Base-by-base conservation (phyloP, 2,329 filamentous ascomycete species). In the Pseudopyricularia javanii region DNA sequence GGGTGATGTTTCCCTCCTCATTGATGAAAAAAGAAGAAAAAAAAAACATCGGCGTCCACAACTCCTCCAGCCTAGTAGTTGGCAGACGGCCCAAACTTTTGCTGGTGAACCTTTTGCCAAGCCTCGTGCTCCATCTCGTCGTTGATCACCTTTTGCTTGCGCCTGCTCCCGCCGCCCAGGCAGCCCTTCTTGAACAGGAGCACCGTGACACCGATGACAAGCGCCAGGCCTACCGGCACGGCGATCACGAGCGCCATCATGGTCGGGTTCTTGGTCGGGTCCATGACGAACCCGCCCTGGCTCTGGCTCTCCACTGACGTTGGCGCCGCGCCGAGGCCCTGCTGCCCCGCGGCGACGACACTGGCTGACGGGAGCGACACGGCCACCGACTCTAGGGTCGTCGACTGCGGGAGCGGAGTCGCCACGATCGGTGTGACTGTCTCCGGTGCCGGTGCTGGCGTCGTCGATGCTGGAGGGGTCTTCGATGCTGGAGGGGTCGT, bases 51-150 rank as follows among this genome's bases (percentile, higher is more conserved):
- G n/a, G n/a, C 4, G 28, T 9, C 28, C 28, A 4, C 28, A 4
- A 30, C 4, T 30, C 9, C 28, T 9, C 28, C 28, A 24, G 20
- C 24, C 12, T 33, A 53, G 52, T 53, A 53, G 34, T 53, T 53
- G 32, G 28, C 37, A 5, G 52, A 53, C 24, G 47, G 47, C 6
- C 52, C 52, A 50, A 53, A 53, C 52, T 53, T 53, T 17, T 53
- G 47, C 15, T 37, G 30, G 34, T 53, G 52, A 24, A 53, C 47
- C 47, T 53, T 53, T n/a, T 49, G 34, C 52, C 52, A 53, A 32
- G 47, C 52, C 52, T 52, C 50, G 50, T 52, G 50, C 40, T 52
- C 50, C 2, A 52, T 52, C 50, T 52, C 50, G 40, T 35, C 50
- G 35, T 52, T n/a, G 30, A 52, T 52, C 17, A 52, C 45, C 26